These are phyloP conservation scores for Bathelium albidoporum DNA, from an alignment of 495 filamentous ascomycete genomes.

Conservation along the genomic window DNA sequence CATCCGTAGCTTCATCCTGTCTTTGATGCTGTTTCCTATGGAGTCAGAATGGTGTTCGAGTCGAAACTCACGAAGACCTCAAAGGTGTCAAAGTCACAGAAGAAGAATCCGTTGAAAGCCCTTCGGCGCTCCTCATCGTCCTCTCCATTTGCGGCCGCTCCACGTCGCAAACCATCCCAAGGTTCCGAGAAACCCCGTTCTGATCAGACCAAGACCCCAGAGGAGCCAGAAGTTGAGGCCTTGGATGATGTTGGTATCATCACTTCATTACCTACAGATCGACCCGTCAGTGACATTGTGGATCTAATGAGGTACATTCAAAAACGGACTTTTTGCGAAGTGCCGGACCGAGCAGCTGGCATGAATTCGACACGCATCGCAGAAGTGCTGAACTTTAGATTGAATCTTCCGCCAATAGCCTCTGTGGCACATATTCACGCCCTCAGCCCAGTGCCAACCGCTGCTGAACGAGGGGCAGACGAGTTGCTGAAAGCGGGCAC, in stretches of 20 bases:
- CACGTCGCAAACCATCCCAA: neutral
- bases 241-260: slow-evolving; percentile 48
- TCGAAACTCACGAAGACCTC: slow-evolving; percentile 1
- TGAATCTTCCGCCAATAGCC: slow-evolving; percentile 56
- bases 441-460: slow-evolving; percentile 53
- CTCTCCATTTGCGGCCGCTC: neutral
- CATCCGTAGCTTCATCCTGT: neutral
- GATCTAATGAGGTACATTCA: slow-evolving; percentile 54
- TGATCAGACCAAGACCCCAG: neutral
- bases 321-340: slow-evolving; percentile 54
- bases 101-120: neutral
- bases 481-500: slow-evolving; percentile 49
- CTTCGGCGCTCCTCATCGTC: neutral
- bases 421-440: slow-evolving; percentile 64
- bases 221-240: slow-evolving; percentile 29
- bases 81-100: neutral
- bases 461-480: slow-evolving; percentile 63
- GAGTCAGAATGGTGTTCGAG: neutral
- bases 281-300: slow-evolving; percentile 50
- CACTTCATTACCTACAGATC: slow-evolving; percentile 40
- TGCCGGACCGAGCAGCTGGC: slow-evolving; percentile 52
- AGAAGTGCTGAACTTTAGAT: slow-evolving; percentile 58
- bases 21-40: neutral
- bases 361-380: slow-evolving; percentile 67
- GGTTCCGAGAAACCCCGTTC: neutral